phyloP scores from a whole-genome alignment of 176 grass and related monocot species.

The Cocos nucifera region DNA sequence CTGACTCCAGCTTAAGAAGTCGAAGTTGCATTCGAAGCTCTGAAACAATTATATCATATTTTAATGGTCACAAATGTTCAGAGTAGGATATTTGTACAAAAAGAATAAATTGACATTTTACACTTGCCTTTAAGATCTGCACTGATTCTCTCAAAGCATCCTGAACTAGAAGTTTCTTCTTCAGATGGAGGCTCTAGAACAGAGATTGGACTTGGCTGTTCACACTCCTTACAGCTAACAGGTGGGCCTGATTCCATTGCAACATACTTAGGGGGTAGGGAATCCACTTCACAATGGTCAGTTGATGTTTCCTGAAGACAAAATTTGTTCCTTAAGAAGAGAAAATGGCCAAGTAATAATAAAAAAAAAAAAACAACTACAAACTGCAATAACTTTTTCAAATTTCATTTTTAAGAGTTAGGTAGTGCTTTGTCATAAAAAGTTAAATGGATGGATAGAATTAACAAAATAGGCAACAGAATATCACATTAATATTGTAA shows the following conservation, averaged over 20 bases:
- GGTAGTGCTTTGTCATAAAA: no score
- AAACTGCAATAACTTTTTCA: not conserved
- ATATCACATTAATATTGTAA: no score
- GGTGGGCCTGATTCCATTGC: constrained; percentile 22
- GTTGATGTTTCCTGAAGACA: constrained; percentile 5
- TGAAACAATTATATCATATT: constrained; percentile 37
- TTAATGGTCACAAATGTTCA: constrained; percentile 1
- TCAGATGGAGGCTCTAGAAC: constrained; percentile 77
- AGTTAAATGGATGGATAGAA: no score
- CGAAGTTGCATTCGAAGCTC: constrained; percentile 89
- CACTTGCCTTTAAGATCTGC: constrained; percentile 88
- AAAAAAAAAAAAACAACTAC: not conserved
- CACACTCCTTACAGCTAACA: constrained; percentile 41
- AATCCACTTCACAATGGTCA: constrained; percentile 13
- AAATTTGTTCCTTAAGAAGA: not conserved
- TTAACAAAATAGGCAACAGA: no score
- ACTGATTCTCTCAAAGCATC: constrained; percentile 91
- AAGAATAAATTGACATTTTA: not conserved
- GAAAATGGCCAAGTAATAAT: no score
- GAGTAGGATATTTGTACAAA: no score
- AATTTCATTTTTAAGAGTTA: no score
- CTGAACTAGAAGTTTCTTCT: constrained; percentile 56
- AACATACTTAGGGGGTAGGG: constrained; percentile 13
- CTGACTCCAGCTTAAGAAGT: constrained; percentile 74
- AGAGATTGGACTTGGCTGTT: constrained; percentile 75